Conservation (phyloP, 2,329 filamentous ascomycete genomes). For the Colletotrichum scovillei region DNA sequence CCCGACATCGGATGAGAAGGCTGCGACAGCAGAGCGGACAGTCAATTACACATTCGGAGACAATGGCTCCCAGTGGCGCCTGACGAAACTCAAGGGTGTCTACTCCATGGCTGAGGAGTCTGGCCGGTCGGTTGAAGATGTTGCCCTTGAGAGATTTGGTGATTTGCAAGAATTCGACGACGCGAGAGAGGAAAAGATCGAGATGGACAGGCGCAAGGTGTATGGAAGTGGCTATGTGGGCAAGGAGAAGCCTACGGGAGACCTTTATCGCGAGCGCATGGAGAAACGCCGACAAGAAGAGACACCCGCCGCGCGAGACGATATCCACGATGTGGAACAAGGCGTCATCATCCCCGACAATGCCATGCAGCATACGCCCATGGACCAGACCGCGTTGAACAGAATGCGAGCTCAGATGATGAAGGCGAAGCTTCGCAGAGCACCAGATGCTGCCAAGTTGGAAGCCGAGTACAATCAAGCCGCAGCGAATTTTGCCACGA, state of each 20-base stretch:
- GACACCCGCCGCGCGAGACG: slow-evolving; percentile 38
- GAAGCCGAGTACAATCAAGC: slow-evolving; percentile 88
- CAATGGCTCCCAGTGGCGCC: slow-evolving; percentile 90
- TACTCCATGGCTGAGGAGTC: slow-evolving; percentile 83
- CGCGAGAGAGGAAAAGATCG: slow-evolving; percentile 91
- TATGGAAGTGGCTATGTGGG: slow-evolving; percentile 89
- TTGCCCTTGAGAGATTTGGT: slow-evolving; percentile 86
- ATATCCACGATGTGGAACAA: slow-evolving; percentile 54
- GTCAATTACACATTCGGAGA: slow-evolving; percentile 91
- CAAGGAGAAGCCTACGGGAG: slow-evolving; percentile 88
- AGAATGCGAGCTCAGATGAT: slow-evolving; percentile 93
- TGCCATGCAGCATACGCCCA: slow-evolving; percentile 57
- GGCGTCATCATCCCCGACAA: slow-evolving; percentile 69
- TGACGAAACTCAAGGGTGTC: slow-evolving; percentile 92
- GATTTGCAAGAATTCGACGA: slow-evolving; percentile 88
- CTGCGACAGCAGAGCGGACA: slow-evolving; percentile 58
- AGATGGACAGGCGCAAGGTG: slow-evolving; percentile 82
- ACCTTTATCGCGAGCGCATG: slow-evolving; percentile 83
- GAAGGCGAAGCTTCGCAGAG: slow-evolving; percentile 89
- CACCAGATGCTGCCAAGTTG: slow-evolving; percentile 79
- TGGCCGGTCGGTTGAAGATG: slow-evolving; percentile 79
- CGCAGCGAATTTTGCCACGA: slow-evolving; percentile 67
- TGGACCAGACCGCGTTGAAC: slow-evolving; percentile 87
- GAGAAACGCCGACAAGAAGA: slow-evolving; percentile 60
- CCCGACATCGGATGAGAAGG: slow-evolving; percentile 59